Base-by-base conservation (phyloP, 257 asterid species). In the Penstemon barbatus region DNA sequence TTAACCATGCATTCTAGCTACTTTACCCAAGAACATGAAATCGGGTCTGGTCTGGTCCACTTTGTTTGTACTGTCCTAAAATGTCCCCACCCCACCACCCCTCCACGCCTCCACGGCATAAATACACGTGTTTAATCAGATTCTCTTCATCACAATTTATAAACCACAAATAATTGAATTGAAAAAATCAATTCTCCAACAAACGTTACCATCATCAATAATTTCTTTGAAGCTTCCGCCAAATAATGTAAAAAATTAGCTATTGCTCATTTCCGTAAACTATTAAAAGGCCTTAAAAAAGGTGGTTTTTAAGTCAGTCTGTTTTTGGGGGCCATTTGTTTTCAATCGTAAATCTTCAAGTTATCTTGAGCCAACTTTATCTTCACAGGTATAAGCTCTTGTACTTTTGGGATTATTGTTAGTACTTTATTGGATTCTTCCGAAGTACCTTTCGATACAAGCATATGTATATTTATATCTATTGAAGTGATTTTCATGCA, bases 91-190 rank as follows among this genome's bases (percentile, higher is more conserved):
- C 65, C 40, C 56, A 8, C 69, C 66, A 0, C 76, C 70, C 65
- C 69, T 46, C 74, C 72, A 33, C 74, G 77, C 65, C 69, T 46
- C 74, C 72, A 33, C 74, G 77, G 77, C 63, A 77, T 79, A 59
- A 0, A 65, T 61, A 4, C 61, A 62, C 83, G 83, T 79, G 83
- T 74, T 25, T 25, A 25, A 33, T 9, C 42, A 4, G 10, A 12
- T 53, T 48, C 65, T 19, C 70, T 6, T 65, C 78, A 52, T 63
- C 11, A 49, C n/a, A 63, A 8, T 42, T 7, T 15, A 6, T 40
- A 11, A 37, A 33, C 12, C 3, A 57, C 9, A 57, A 33, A 19
- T 57, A 39, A 71, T 71, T 46, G 64, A 18, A 68, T 57, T 13
- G 7, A 4, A 33, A 33, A 48, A 46, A 41, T n/a, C 8, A 66